phyloP scores from a whole-genome alignment of 2,329 filamentous ascomycete species.

The Diaporthe humulicola region DNA sequence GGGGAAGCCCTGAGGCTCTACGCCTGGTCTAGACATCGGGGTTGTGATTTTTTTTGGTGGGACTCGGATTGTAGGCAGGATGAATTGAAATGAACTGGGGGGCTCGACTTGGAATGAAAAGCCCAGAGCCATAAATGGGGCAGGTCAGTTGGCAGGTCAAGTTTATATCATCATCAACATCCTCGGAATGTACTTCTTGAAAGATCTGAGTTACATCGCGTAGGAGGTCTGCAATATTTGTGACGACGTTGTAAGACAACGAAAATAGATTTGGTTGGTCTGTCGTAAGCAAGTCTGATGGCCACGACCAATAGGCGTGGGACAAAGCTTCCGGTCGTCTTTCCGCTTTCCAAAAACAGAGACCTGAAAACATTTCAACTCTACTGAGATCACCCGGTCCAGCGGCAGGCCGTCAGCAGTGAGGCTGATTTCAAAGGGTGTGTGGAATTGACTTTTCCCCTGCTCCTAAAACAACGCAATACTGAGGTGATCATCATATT shows the following conservation, averaged over 20 bases:
- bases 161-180: not conserved
- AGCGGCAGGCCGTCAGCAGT: not conserved
- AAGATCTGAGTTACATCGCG: not conserved
- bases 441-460: not conserved
- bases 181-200: not conserved
- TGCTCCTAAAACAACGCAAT: not conserved
- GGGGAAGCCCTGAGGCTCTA: not conserved
- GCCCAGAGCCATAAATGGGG: not conserved
- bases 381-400: not conserved
- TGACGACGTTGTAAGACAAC: not conserved
- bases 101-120: not conserved
- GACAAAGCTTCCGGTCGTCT: not conserved
- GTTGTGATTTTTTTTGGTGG: not conserved
- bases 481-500: not conserved
- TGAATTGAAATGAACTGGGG: not conserved
- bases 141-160: not conserved
- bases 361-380: not conserved
- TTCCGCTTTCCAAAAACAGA: not conserved
- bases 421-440: not conserved
- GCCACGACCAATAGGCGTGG: not conserved
- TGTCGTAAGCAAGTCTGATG: not conserved
- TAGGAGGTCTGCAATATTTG: not conserved
- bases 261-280: not conserved
- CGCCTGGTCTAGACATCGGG: not conserved
- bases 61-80: too few species aligned